Conservation (phyloP, 345 rosid species). For the Brassica incana region DNA sequence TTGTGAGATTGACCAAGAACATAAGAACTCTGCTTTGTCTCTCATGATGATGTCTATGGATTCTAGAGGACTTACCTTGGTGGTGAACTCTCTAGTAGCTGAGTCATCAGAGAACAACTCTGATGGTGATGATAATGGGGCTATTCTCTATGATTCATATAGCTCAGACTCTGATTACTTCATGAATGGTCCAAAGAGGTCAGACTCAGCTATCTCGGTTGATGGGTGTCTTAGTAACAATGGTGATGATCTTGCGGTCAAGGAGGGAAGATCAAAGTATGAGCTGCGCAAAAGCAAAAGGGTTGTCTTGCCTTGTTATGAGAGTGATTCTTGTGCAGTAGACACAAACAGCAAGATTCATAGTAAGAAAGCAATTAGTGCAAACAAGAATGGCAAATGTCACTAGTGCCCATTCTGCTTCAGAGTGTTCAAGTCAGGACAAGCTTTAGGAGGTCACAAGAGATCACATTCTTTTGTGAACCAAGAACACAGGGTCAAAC, state of each 20-base stretch:
- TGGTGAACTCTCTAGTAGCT: constrained; percentile 47
- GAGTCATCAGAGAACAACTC: constrained; percentile 69
- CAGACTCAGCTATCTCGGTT: constrained; percentile 48
- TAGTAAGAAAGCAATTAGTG: constrained; percentile 32
- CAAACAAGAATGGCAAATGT: constrained; percentile 51
- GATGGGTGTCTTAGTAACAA: constrained; percentile 41
- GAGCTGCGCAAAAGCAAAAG: constrained; percentile 46
- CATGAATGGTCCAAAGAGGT: constrained; percentile 59
- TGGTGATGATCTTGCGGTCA: background rate
- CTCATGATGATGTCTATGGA: constrained; percentile 75
- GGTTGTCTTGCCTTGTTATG: constrained; percentile 36
- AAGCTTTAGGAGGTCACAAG: constrained; percentile 95
- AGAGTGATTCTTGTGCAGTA: constrained; percentile 42
- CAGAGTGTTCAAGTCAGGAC: constrained; percentile 79
- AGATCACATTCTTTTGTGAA: constrained; percentile 77
- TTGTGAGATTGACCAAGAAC: constrained; percentile 65
- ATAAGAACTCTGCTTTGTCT: constrained; percentile 57
- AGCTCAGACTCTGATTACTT: constrained; percentile 68
- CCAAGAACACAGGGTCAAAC: constrained; percentile 47
- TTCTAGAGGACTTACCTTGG: constrained; percentile 42
- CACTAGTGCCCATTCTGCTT: constrained; percentile 88
- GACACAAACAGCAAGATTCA: constrained; percentile 29
- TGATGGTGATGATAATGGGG: constrained; percentile 30
- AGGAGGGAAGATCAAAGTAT: constrained; percentile 30
- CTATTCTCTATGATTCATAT: constrained; percentile 35